A percentile compares a stretch with the other conserved stretches of the same genome.
Conservation (phyloP, 2,329 filamentous ascomycete species). For the Teratosphaeria viscida region DNA sequence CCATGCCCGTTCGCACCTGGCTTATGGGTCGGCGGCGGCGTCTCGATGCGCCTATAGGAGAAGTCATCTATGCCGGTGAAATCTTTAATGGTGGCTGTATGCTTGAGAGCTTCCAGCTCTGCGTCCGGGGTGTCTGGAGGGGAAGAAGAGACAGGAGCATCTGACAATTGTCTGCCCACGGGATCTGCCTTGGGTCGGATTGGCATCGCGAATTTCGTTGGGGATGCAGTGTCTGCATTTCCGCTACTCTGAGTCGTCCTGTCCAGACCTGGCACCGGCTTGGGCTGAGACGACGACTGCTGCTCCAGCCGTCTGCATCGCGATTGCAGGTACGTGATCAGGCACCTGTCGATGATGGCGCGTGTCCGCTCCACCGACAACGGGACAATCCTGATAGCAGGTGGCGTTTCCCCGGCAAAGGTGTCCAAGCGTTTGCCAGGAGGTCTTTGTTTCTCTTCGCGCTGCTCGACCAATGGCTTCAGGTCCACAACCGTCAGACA, state of each 20-base stretch:
- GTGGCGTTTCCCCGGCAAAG: constrained; percentile 1
- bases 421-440: constrained; percentile 6
- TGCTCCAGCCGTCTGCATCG: constrained; percentile 14
- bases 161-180: constrained; percentile 7
- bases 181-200: neutral
- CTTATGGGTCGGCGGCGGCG: constrained; percentile 11
- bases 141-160: constrained; percentile 17
- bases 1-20: constrained; percentile 3
- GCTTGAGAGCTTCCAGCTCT: neutral
- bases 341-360: constrained; percentile 45
- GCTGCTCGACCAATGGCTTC: constrained; percentile 18
- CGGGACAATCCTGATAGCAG: constrained; percentile 21
- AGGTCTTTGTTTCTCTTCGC: constrained; percentile 2
- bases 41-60: constrained; percentile 12
- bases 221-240: constrained; percentile 1
- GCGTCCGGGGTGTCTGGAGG: constrained; percentile 12
- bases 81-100: constrained; percentile 16
- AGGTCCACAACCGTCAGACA: constrained; percentile 81
- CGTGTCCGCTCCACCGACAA: constrained; percentile 53
- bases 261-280: neutral
- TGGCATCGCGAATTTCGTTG: neutral
- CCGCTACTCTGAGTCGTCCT: neutral
- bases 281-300: neutral
- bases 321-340: constrained; percentile 40
- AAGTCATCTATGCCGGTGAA: constrained; percentile 18